These are phyloP conservation scores for Mycena metata DNA, from an alignment of 768 basidiomycete genomes.

Conservation along the genomic window DNA sequence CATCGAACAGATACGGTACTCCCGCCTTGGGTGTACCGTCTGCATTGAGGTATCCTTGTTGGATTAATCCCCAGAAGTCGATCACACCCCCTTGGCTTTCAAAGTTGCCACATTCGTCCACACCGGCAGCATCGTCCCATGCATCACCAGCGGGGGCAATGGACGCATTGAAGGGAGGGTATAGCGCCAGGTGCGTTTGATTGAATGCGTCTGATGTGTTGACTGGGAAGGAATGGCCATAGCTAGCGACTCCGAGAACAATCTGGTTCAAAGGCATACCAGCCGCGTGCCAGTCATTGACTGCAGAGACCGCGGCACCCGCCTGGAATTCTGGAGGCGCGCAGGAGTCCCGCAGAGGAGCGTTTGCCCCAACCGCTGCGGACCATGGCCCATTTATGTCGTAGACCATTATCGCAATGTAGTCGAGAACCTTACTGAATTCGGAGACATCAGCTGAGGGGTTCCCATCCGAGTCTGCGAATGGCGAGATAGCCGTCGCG, in stretches of 20 bases:
- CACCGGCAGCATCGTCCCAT: conserved; percentile 55
- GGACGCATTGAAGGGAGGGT: conserved; percentile 63
- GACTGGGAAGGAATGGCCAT: conserved; percentile 81
- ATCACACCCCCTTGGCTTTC: conserved; percentile 60
- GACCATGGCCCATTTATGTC: conserved; percentile 66
- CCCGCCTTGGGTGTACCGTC: conserved; percentile 62
- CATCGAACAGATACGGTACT: conserved; percentile 69
- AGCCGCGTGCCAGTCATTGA: conserved; percentile 79
- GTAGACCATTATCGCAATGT: conserved; percentile 69
- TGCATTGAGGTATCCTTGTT: conserved; percentile 63
- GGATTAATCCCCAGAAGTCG: conserved; percentile 73
- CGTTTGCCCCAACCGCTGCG: conserved; percentile 80
- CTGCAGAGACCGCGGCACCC: conserved; percentile 76
- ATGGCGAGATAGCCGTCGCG: conserved; percentile 59
- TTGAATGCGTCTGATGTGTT: conserved; percentile 51
- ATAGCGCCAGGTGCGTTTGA: conserved; percentile 53
- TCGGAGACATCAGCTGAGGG: conserved; percentile 79
- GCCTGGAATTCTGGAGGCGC: conserved; percentile 64
- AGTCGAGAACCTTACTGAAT: conserved; percentile 75
- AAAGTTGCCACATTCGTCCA: conserved; percentile 64
- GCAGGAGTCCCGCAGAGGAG: conserved; percentile 84
- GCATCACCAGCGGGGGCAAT: conserved; percentile 66
- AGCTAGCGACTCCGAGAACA: conserved; percentile 84
- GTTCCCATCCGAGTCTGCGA: conserved; percentile 61
- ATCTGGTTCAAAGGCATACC: conserved; percentile 78